phyloP scores from a whole-genome alignment of 2,329 filamentous ascomycete species.

The Botryotinia convoluta region DNA sequence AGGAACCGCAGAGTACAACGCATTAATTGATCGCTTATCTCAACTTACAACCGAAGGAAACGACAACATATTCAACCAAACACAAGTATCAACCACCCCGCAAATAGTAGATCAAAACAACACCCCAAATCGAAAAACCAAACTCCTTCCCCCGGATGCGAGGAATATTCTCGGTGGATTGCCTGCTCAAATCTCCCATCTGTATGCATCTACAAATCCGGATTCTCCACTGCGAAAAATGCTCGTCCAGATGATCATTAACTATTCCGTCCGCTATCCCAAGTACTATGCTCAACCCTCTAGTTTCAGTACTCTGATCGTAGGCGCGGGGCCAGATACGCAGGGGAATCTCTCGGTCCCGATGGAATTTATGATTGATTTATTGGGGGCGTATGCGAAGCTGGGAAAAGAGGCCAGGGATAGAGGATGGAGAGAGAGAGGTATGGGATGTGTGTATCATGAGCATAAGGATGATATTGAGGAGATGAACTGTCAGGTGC shows the following conservation, averaged over 20 bases:
- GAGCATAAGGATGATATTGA: not conserved
- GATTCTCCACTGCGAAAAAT: not conserved
- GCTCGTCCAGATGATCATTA: not conserved
- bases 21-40: not conserved
- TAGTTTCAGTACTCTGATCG: not conserved
- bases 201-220: not conserved
- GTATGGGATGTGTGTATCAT: not conserved
- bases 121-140: not conserved
- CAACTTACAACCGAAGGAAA: not conserved
- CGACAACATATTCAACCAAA: not conserved
- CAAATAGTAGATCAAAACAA: not conserved
- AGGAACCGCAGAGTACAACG: not conserved
- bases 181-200: not conserved
- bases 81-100: not conserved
- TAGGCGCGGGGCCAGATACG: accelerated
- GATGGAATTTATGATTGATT: not conserved
- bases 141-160: not conserved
- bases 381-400: not conserved
- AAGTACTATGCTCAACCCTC: not conserved
- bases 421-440: too few species aligned
- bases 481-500: not conserved
- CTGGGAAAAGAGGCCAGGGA: too few species aligned
- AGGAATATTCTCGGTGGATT: not conserved
- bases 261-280: not conserved
- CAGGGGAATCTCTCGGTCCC: not conserved